A percentile compares a stretch with the other conserved stretches of the same genome.
phyloP scores from a whole-genome alignment of 345 rosid species.

The Lepidium didymum region DNA sequence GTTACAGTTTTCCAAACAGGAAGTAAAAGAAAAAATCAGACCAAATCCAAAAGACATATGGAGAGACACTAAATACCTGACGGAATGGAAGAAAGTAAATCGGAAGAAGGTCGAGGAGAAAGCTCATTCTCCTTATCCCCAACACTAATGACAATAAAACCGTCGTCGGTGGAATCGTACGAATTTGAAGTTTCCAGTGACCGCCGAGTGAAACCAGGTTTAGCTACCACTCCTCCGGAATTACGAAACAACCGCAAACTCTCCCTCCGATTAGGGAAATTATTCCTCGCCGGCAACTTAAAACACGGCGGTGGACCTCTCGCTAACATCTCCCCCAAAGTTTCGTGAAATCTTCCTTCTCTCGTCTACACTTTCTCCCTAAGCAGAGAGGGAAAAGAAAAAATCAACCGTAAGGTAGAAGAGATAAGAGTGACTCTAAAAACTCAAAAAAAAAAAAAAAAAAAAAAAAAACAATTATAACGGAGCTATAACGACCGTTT shows the following conservation, averaged over 20 bases:
- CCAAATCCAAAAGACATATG: neutral
- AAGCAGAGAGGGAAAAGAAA: neutral
- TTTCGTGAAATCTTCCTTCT: neutral
- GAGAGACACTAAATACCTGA: conserved; percentile 15
- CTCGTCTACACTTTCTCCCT: neutral
- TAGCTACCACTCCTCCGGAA: no score
- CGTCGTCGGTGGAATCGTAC: conserved; percentile 40
- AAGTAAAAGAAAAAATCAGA: neutral
- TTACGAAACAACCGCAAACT: neutral
- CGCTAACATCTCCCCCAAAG: conserved; percentile 20
- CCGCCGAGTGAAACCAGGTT: conserved; percentile 28
- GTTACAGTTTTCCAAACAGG: neutral
- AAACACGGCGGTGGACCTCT: conserved; percentile 26
- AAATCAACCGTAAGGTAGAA: neutral
- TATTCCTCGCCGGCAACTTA: conserved; percentile 11
- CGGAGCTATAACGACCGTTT: no score
- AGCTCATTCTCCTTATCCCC: conserved; percentile 18
- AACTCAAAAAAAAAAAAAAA: neutral
- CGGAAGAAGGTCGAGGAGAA: conserved; percentile 15
- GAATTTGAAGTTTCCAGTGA: conserved; percentile 40
- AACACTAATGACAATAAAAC: conserved; percentile 37
- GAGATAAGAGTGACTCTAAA: neutral
- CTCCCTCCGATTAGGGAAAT: neutral
- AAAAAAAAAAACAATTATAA: neutral
- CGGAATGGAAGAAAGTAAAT: conserved; percentile 18